These are phyloP conservation scores for Lyophyllum shimeji DNA, from an alignment of 768 basidiomycete species.

Conservation along the genomic window DNA sequence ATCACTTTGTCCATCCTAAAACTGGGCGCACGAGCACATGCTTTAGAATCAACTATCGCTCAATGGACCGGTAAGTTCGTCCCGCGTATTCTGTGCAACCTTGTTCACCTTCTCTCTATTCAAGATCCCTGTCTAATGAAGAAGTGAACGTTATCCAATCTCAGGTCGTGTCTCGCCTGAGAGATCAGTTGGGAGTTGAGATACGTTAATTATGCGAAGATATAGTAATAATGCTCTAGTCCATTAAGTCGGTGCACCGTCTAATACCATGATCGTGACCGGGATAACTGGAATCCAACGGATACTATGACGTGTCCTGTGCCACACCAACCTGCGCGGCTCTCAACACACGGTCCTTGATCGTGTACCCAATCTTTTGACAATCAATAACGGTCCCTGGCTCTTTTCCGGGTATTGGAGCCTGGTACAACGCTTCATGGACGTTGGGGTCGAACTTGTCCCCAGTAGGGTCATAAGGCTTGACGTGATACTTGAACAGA, in stretches of 20 bases:
- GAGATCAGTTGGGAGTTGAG: conserved; percentile 74
- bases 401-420: conserved; percentile 85
- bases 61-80: conserved; percentile 82
- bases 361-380: conserved; percentile 88
- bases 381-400: conserved; percentile 90
- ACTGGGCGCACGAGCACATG: conserved; percentile 77
- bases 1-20: conserved; percentile 88
- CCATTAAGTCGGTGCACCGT: conserved; percentile 14
- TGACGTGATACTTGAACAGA: conserved; percentile 89
- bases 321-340: conserved; percentile 97
- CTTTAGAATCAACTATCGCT: conserved; percentile 91
- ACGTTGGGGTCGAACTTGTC: conserved; percentile 93
- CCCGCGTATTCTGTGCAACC: not conserved
- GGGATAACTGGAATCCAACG: conserved; percentile 7
- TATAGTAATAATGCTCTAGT: conserved; percentile 21
- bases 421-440: conserved; percentile 95
- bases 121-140: conserved; percentile 83
- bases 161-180: conserved; percentile 53
- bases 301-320: conserved; percentile 54
- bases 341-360: conserved; percentile 90
- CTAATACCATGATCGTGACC: conserved; percentile 14
- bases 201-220: conserved; percentile 58
- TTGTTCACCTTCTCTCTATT: not conserved
- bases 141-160: conserved; percentile 84
- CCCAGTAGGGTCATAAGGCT: conserved; percentile 88